phyloP scores from a whole-genome alignment of 2,329 filamentous ascomycete genomes.

The Capronia americana region DNA sequence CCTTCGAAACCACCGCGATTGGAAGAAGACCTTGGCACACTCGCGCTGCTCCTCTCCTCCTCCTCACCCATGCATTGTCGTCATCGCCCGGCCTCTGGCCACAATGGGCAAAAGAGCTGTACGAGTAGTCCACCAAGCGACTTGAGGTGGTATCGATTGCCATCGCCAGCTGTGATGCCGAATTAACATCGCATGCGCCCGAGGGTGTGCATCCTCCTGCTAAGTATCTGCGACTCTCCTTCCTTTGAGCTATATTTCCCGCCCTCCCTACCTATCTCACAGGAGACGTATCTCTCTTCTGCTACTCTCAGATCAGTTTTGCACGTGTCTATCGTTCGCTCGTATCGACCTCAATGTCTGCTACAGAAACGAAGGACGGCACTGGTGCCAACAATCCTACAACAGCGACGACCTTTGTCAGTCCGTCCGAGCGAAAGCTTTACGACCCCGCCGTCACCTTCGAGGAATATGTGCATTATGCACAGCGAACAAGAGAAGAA shows the following conservation, averaged over 20 bases:
- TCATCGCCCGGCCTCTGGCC: background rate
- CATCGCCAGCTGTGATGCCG: background rate
- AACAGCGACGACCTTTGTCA: slow-evolving; percentile 15
- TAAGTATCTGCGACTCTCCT: background rate
- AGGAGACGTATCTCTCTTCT: background rate
- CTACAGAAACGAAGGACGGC: slow-evolving; percentile 15
- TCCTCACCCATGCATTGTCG: background rate
- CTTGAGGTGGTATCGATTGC: slow-evolving; percentile 15
- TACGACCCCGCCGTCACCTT: slow-evolving; percentile 44
- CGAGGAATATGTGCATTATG: slow-evolving; percentile 52
- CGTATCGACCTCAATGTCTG: slow-evolving; percentile 13
- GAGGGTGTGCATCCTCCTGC: background rate
- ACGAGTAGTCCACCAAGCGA: slow-evolving; percentile 8
- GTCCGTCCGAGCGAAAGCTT: slow-evolving; percentile 33
- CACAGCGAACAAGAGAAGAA: slow-evolving; percentile 45
- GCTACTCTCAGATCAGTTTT: background rate
- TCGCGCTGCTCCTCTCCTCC: background rate
- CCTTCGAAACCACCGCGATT: background rate
- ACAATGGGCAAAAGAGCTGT: background rate
- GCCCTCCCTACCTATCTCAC: background rate
- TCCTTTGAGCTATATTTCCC: background rate
- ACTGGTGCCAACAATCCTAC: slow-evolving; percentile 12
- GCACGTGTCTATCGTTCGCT: background rate
- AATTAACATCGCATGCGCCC: background rate
- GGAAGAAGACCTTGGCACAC: background rate